Evolutionary conservation across 441 rosid genomes (phyloP), one percentile per base, ranked within the genome.

Genomic region (Rhodomyrtus psidioides): DNA sequence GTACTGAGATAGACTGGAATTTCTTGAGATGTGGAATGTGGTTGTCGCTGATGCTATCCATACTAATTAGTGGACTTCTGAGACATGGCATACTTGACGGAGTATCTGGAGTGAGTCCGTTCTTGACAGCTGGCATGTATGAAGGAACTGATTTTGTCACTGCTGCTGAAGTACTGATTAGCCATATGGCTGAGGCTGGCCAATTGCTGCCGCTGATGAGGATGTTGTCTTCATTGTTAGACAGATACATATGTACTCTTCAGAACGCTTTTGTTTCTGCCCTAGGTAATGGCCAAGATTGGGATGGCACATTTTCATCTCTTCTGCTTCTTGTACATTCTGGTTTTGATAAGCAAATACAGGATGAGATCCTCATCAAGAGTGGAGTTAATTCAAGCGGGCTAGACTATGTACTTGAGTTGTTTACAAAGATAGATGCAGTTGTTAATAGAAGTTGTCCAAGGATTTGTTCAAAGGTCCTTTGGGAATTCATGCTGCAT

Each of bases 401-500:
- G 88, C 92, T 97, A 89, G 96, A 93, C 83, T 94, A 92, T 87
- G 87, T 94, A 84, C 90, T 89, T 88, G 94, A 93, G 83, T 82
- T 94, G 83, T 86, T 95, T 84, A 79, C 88, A 59, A 95, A 92
- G 88, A 88, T 94, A 89, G 98, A 95, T 89, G 88, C 92, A 84
- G 58, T 90, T 87, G 92, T 94, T 76, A 95, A 94, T 88, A 93
- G 92, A 90, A 90, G 95, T 90, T 92, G 98, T 90, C 89, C 93
- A 8, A 94, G 96, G 85, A 87, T 92, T 84, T 90, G 89, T 74
- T 90, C 92, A 87, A 95, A 93, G 94, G 94, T 94, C 90, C 92
- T 94, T 70, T 95, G 96, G 96, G 98, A 95, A 89, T 94, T 93
- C 84, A 93, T 95, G 93, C 85, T 96, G 92, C 99, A 97, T 94